Evolutionary conservation across 2,329 filamentous ascomycete species (phyloP), one percentile per base, ranked within the genome.

Genomic region (Fusarium subtropicale): DNA sequence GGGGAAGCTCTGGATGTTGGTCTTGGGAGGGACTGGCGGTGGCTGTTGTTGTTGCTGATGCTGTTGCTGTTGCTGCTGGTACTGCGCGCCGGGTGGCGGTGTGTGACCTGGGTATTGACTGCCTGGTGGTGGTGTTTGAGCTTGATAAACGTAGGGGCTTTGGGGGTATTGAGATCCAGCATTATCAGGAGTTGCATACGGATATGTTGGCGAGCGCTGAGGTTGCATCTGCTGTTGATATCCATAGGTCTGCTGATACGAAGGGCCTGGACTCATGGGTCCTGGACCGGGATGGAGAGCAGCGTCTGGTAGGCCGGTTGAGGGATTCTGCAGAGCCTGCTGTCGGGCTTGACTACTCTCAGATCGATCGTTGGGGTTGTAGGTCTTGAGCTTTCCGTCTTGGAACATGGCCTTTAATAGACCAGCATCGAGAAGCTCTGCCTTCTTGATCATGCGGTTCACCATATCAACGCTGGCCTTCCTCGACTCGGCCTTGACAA

Each of bases 391-490:
- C 72, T 81, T 86, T 47, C 89, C 89, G 65, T 90, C 82, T 71
- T 90, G 85, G 74, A 91, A 87, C 88, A 92, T 91, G 57, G 87
- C 90, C 42, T 87, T 86, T 50, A 92, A 81, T 20, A 87, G 83
- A 18, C 90, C 90, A 8, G 89, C 82, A 71, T 92, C 90, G 39
- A 92, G 81, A 24, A 92, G 81, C 77, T 91, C 89, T 1, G 90
- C 90, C 81, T 92, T 92, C 74, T 91, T 90, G 74, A 91, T 88
- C 75, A 92, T 86, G 50, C 90, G 85, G 55, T 86, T 82, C 1
- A 92, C 86, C 87, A 92, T 90, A 64, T 90, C 84, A 68, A 88
- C 89, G 71, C 88, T 89, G 10, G 90, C 88, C 11, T 87, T 84
- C 79, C 90, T 90, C 73, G 87, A 84, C 76, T 91, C 88, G 60